Evolutionary conservation across 495 filamentous ascomycete species (phyloP), one percentile per base, ranked within the genome.

Genomic region (Lasiosphaeria hispida): DNA sequence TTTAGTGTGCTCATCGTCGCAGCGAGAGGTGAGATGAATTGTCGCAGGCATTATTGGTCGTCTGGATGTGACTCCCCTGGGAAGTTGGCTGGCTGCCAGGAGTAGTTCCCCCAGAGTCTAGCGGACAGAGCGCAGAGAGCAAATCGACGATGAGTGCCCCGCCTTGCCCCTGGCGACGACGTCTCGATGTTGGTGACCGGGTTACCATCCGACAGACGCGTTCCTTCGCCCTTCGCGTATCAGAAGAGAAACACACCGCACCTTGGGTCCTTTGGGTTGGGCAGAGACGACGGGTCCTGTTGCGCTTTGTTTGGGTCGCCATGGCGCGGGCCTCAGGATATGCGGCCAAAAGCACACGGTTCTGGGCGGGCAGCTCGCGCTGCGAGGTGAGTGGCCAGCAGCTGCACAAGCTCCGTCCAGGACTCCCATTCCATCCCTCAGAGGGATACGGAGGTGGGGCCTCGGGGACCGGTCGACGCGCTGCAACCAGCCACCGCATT

Each of bases 311-410:
- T 69, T 63, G 58, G 67, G 67, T 62, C 63, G 51, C 34, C 42
- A 64, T 64, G 60, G 57, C 51, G 67, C 69, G 63, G 70, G 70
- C 69, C 70, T 65, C 63, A 18, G 42, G 45, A 61, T 73, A 73
- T 73, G 70, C 70, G 70, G 70, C 69, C 70, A 68, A 36, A 38
- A 47, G 68, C 70, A 67, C 60, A 64, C 48, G 59, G 47, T 50
- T 53, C 62, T 64, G 62, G 60, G 63, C 61, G 54, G 50, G 59
- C 54, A 63, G 36, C 35, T 48, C 23, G 37, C 14, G 52, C 40
- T 42, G 53, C 37, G 42, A 40, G 41, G 47, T 68, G 64, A 71
- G 40, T 71, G 69, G 69, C 56, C 60, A 59, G 57, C 18, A 61
- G 56, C 44, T 42, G 47, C 49, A 47, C 39, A 34, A 53, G 62